These are phyloP conservation scores for Metschnikowia gelsemii DNA, from an alignment of 805 yeast species.

Conservation along the genomic window DNA sequence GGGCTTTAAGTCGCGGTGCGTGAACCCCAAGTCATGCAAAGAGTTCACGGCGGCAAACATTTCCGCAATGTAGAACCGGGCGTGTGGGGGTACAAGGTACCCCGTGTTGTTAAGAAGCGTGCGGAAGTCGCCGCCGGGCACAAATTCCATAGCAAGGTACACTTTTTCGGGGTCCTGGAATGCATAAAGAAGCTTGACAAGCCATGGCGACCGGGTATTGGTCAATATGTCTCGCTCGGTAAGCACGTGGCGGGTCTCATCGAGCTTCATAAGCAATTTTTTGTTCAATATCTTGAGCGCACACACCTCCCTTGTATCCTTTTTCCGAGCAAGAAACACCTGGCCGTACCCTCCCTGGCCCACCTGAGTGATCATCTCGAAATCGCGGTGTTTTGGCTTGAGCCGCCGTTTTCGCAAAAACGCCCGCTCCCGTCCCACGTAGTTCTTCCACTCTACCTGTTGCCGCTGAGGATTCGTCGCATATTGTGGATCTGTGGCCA, in stretches of 20 bases:
- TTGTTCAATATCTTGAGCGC: slow-evolving; percentile 92
- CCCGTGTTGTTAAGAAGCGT: slow-evolving; percentile 93
- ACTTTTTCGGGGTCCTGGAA: slow-evolving; percentile 91
- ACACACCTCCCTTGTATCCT: slow-evolving; percentile 91
- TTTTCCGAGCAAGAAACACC: slow-evolving; percentile 92
- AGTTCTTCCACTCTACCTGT: slow-evolving; percentile 64
- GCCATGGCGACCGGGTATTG: slow-evolving; percentile 95
- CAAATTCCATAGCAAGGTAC: slow-evolving; percentile 97
- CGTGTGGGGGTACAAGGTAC: slow-evolving; percentile 88
- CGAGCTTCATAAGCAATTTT: slow-evolving; percentile 78
- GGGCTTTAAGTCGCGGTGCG: slow-evolving; percentile 95
- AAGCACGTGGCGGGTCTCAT: slow-evolving; percentile 92
- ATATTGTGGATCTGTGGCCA: slow-evolving; percentile 51
- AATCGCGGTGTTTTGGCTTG: slow-evolving; percentile 92
- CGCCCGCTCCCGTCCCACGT: slow-evolving; percentile 81
- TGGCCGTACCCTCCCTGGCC: slow-evolving; percentile 99
- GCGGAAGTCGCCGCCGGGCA: slow-evolving; percentile 99
- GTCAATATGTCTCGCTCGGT: slow-evolving; percentile 96
- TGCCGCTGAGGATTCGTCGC: slow-evolving; percentile 32
- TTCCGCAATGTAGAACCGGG: slow-evolving; percentile 90
- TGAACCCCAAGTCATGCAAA: slow-evolving; percentile 90
- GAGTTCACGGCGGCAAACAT: slow-evolving; percentile 96
- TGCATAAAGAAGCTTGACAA: slow-evolving; percentile 88
- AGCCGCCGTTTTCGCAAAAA: slow-evolving; percentile 83
- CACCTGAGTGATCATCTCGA: slow-evolving; percentile 94